Evolutionary conservation across 2,329 filamentous ascomycete species (phyloP).

Genomic region (Tolypocladium cylindrosporum): DNA sequence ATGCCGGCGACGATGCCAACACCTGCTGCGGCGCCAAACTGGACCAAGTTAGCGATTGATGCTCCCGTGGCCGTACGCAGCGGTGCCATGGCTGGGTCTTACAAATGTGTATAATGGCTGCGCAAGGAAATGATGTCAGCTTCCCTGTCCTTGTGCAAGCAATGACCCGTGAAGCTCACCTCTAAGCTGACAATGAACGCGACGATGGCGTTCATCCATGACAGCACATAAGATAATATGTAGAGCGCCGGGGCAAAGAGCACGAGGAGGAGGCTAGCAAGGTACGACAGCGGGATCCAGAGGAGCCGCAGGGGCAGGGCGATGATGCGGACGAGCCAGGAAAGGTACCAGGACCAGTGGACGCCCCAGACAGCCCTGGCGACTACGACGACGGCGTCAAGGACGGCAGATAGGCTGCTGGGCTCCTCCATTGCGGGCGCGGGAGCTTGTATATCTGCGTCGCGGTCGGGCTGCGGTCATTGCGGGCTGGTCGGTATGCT

Average conservation of each 20-base stretch:
- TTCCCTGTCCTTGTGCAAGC: background rate
- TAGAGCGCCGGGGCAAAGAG: conserved; percentile 27
- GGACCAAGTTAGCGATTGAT: background rate
- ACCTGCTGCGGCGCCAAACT: conserved; percentile 55
- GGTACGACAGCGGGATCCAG: conserved; percentile 17
- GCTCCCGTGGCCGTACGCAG: background rate
- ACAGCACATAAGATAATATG: conserved; percentile 17
- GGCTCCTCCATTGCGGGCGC: conserved; percentile 5
- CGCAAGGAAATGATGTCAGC: background rate
- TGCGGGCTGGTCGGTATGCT: background rate
- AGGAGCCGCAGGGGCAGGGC: conserved; percentile 20
- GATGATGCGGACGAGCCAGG: conserved; percentile 11
- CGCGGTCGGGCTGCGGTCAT: background rate
- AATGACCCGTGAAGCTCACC: conserved; percentile 13
- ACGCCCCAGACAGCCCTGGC: conserved; percentile 16
- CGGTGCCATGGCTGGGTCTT: conserved; percentile 5
- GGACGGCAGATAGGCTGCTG: conserved; percentile 10
- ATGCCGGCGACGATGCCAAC: conserved; percentile 57
- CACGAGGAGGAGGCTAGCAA: conserved; percentile 16
- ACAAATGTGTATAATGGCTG: conserved; percentile 35
- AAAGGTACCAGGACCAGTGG: conserved; percentile 16
- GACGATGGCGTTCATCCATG: conserved; percentile 11
- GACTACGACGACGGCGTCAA: conserved; percentile 15
- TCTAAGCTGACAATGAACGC: conserved; percentile 22
- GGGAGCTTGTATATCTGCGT: background rate